phyloP scores from a whole-genome alignment of 2,329 filamentous ascomycete genomes.

The Cadophora sp. region DNA sequence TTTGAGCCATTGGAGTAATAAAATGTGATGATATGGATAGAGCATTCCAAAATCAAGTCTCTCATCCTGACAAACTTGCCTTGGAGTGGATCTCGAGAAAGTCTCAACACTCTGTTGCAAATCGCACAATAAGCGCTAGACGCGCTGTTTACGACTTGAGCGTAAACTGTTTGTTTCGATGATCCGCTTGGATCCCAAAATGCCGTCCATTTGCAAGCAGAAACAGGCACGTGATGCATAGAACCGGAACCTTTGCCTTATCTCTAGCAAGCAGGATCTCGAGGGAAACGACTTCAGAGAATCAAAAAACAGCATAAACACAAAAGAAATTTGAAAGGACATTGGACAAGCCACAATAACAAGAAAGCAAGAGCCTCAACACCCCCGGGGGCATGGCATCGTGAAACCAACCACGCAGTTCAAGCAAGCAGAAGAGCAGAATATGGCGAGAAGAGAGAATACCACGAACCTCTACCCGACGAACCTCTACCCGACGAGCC shows the following conservation, averaged over 20 bases:
- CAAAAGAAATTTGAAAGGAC: too few species aligned
- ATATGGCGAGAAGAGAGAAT: neutral
- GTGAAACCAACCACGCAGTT: neutral
- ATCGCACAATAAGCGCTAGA: conserved; percentile 25
- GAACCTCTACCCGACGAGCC: conserved; percentile 37
- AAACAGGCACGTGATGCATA: neutral
- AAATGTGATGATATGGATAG: neutral
- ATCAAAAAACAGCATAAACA: too few species aligned
- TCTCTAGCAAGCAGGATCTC: too few species aligned
- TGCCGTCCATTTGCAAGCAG: neutral
- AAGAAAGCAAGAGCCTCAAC: neutral
- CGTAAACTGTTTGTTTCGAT: conserved; percentile 1
- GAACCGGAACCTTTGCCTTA: too few species aligned
- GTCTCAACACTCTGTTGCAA: conserved; percentile 27
- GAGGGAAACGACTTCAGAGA: too few species aligned
- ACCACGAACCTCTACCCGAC: conserved; percentile 34
- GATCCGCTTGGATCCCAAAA: conserved; percentile 6
- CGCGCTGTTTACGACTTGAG: conserved; percentile 7
- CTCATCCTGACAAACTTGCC: neutral
- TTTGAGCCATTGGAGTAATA: neutral
- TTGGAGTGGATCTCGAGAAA: neutral
- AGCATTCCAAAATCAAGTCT: neutral
- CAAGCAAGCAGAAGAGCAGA: conserved; percentile 6
- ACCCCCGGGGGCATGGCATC: neutral
- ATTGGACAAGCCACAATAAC: neutral